Evolutionary conservation across 441 rosid species (phyloP).

Genomic region (Euphorbia schlechtendalii): DNA sequence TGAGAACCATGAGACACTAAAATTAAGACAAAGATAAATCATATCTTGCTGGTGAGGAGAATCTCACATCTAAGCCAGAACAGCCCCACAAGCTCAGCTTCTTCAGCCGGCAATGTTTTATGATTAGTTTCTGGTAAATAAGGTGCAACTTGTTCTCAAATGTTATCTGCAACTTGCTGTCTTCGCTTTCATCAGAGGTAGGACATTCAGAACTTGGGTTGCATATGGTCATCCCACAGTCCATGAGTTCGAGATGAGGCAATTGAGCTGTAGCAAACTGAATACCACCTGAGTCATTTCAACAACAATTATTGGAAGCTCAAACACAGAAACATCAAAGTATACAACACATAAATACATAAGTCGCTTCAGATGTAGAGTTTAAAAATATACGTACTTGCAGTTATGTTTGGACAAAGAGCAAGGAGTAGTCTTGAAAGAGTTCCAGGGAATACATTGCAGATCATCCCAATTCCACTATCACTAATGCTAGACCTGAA

Average conservation of each 20-base stretch:
- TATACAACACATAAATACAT: background rate
- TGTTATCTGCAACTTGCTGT: conserved; percentile 36
- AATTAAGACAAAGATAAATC: conserved; percentile 8
- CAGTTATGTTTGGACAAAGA: conserved; percentile 89
- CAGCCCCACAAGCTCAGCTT: conserved; percentile 99
- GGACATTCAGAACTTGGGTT: conserved; percentile 44
- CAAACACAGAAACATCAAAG: background rate
- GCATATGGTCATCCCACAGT: conserved; percentile 88
- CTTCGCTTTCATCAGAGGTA: conserved; percentile 30
- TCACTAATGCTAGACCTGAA: conserved; percentile 91
- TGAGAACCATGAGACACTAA: conserved; percentile 23
- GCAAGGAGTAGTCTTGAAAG: conserved; percentile 79
- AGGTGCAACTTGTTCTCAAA: conserved; percentile 45
- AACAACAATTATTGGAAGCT: conserved; percentile 6
- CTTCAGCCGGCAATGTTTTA: conserved; percentile 68
- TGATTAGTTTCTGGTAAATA: conserved; percentile 74
- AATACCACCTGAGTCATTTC: conserved; percentile 64
- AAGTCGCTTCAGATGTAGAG: conserved; percentile 2
- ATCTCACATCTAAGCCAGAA: conserved; percentile 85
- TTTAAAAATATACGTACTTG: too few relatives aligned
- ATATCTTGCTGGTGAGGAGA: conserved; percentile 2
- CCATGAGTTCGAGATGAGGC: conserved; percentile 92
- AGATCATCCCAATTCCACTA: conserved; percentile 93
- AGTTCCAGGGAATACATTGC: conserved; percentile 77
- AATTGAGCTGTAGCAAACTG: conserved; percentile 92